These are phyloP conservation scores for Gonium pectorale DNA, from an alignment of 139 green algal genomes.

Conservation along the genomic window DNA sequence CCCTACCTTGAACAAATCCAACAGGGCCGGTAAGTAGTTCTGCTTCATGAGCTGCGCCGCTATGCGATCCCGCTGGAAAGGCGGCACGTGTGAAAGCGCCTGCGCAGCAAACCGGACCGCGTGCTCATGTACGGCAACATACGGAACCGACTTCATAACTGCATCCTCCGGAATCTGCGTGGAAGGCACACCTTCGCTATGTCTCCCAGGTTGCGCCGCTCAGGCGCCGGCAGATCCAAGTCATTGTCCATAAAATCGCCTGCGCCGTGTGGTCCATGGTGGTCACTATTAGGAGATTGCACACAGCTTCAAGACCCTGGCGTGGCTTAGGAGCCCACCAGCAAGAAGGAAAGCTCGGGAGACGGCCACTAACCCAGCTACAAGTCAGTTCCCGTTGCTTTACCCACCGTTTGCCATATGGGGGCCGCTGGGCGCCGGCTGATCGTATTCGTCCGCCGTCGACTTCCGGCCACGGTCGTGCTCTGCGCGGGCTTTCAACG, in stretches of 20 bases:
- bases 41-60: constrained; percentile 73
- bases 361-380: too few relatives aligned
- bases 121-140: not conserved
- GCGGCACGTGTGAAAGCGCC: constrained; percentile 70
- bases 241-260: constrained; percentile 38
- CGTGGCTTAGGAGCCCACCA: too few relatives aligned
- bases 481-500: too few relatives aligned
- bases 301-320: too few relatives aligned
- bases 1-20: constrained; percentile 89
- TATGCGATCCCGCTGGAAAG: constrained; percentile 83
- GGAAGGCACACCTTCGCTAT: constrained; percentile 76
- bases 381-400: too few relatives aligned
- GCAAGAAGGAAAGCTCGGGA: too few relatives aligned
- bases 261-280: not conserved
- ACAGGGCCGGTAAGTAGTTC: constrained; percentile 78
- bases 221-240: constrained; percentile 83
- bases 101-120: too few relatives aligned
- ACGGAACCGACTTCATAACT: too few relatives aligned
- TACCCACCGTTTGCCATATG: constrained; percentile 29
- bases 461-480: constrained; percentile 16
- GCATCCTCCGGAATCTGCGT: too few relatives aligned
- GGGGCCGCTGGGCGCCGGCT: constrained; percentile 54
- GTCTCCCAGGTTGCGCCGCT: constrained; percentile 82
- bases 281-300: too few relatives aligned
- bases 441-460: constrained; percentile 51